A percentile compares a stretch with the other conserved stretches of the same genome.
phyloP scores from a whole-genome alignment of 2,329 filamentous ascomycete genomes.

The Monosporascus sp. region DNA sequence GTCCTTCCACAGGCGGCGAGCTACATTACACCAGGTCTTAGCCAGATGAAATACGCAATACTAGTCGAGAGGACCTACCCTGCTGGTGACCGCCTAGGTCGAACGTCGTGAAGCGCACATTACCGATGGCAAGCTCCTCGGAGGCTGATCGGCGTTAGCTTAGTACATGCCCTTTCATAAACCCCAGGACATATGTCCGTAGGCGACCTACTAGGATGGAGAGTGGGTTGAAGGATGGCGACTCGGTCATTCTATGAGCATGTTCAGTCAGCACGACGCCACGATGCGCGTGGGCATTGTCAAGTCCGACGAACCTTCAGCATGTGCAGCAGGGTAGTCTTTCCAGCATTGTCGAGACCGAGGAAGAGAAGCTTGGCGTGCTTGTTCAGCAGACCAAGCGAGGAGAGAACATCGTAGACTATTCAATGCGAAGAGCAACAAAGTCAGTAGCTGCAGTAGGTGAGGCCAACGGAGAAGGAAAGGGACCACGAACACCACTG shows the following conservation, averaged over 20 bases:
- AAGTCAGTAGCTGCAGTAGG: constrained; percentile 17
- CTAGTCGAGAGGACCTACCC: constrained; percentile 45
- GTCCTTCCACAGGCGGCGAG: constrained; percentile 91
- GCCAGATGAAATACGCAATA: neutral
- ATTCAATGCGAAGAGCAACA: constrained; percentile 14
- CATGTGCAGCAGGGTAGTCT: constrained; percentile 93
- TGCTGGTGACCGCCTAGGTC: constrained; percentile 92
- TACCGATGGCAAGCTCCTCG: constrained; percentile 88
- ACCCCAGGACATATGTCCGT: constrained; percentile 1
- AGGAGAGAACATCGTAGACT: constrained; percentile 90
- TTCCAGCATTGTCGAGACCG: constrained; percentile 89
- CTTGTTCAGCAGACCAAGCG: constrained; percentile 87
- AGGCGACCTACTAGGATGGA: constrained; percentile 73
- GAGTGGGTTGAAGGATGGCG: constrained; percentile 82
- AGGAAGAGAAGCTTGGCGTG: constrained; percentile 93
- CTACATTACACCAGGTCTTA: constrained; percentile 36
- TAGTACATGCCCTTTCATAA: constrained; percentile 15
- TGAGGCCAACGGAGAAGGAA: constrained; percentile 4
- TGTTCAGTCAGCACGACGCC: constrained; percentile 3
- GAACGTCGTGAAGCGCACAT: constrained; percentile 91
- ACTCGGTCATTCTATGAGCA: constrained; percentile 76
- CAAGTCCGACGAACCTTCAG: constrained; percentile 65
- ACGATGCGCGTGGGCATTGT: constrained; percentile 2
- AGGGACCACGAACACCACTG: constrained; percentile 75
- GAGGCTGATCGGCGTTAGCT: constrained; percentile 53